phyloP scores from a whole-genome alignment of 2,329 filamentous ascomycete genomes.

The Colletotrichum truncatum region DNA sequence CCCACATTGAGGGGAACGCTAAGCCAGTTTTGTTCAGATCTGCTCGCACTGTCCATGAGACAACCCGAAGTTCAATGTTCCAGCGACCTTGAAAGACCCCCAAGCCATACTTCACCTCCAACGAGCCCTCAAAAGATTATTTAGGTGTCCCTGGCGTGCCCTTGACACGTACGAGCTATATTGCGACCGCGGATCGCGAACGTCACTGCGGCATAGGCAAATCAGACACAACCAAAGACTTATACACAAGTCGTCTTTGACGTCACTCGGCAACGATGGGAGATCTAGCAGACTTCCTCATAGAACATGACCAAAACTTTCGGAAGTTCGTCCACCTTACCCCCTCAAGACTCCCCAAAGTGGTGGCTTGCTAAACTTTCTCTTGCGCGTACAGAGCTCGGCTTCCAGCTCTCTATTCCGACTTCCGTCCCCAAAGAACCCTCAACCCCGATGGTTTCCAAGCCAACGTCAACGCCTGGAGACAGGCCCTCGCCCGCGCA shows the following conservation, averaged over 20 bases:
- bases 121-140: too few relatives aligned
- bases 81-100: too few relatives aligned
- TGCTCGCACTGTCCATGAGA: too few relatives aligned
- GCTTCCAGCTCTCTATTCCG: conserved; percentile 86
- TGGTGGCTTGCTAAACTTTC: not conserved
- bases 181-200: too few relatives aligned
- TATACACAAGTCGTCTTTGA: not conserved
- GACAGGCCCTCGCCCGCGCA: conserved; percentile 75
- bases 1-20: too few relatives aligned
- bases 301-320: conserved; percentile 69
- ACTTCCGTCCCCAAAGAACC: conserved; percentile 78
- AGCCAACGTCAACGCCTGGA: conserved; percentile 84
- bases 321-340: conserved; percentile 54
- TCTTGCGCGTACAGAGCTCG: conserved; percentile 77
- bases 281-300: conserved; percentile 74
- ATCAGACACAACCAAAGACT: not conserved
- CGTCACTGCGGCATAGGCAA: not conserved
- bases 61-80: too few relatives aligned
- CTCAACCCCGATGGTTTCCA: conserved; percentile 87
- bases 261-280: conserved; percentile 57
- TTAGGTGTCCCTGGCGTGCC: too few relatives aligned
- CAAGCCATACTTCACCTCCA: too few relatives aligned
- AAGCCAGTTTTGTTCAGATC: too few relatives aligned
- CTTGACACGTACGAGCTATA: too few relatives aligned
- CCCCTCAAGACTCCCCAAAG: not conserved